Conservation (phyloP, 495 filamentous ascomycete species). For the Penicillium coprophilum region DNA sequence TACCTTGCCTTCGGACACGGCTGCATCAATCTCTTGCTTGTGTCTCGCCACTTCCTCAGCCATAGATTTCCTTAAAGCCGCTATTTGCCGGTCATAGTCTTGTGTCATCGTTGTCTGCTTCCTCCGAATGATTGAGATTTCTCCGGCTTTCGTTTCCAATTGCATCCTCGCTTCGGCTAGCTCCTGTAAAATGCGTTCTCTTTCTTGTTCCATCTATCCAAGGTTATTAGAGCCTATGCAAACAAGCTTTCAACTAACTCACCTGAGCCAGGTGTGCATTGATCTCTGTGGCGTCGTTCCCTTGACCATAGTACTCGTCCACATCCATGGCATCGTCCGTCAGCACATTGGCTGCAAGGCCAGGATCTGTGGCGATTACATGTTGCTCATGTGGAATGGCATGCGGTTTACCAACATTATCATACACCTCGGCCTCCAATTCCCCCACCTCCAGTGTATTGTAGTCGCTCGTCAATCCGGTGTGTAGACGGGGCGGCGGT, state of each 20-base stretch:
- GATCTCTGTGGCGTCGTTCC: slow-evolving; percentile 10
- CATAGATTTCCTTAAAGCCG: slow-evolving; percentile 52
- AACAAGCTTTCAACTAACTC: not conserved
- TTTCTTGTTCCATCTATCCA: slow-evolving; percentile 53
- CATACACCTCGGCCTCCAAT: slow-evolving; percentile 52
- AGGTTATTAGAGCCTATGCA: slow-evolving; percentile 30
- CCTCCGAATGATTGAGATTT: slow-evolving; percentile 66
- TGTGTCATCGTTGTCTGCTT: slow-evolving; percentile 56
- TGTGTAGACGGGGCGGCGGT: slow-evolving; percentile 37
- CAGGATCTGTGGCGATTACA: slow-evolving; percentile 4
- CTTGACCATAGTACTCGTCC: slow-evolving; percentile 33
- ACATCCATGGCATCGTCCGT: slow-evolving; percentile 30
- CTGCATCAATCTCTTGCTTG: slow-evolving; percentile 56
- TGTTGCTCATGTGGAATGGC: slow-evolving; percentile 24
- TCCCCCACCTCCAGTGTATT: slow-evolving; percentile 57
- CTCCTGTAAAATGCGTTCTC: slow-evolving; percentile 46
- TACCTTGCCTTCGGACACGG: slow-evolving; percentile 56
- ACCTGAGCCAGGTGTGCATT: slow-evolving; percentile 38
- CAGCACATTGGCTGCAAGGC: slow-evolving; percentile 12
- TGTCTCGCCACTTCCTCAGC: slow-evolving; percentile 55
- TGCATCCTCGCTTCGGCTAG: slow-evolving; percentile 49
- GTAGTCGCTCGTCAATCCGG: slow-evolving; percentile 51
- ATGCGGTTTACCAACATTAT: slow-evolving; percentile 39
- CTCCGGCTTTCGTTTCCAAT: slow-evolving; percentile 58
- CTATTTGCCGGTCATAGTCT: slow-evolving; percentile 56